phyloP scores from a whole-genome alignment of 2,329 filamentous ascomycete genomes.

The Orbilia javanica region DNA sequence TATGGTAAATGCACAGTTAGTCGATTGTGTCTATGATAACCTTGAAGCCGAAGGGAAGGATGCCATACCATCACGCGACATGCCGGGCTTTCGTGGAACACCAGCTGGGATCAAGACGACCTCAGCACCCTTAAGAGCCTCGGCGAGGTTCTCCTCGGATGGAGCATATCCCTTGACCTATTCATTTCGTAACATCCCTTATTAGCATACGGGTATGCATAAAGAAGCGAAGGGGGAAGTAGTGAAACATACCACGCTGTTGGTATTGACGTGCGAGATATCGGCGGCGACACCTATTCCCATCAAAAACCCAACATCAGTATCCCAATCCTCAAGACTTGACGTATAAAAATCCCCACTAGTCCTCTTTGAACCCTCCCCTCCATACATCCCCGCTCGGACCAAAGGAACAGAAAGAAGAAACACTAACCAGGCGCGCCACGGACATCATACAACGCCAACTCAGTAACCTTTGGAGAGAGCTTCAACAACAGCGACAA shows the following conservation, averaged over 20 bases:
- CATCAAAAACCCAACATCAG: background rate
- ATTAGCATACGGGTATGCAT: background rate
- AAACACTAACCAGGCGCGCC: constrained; percentile 82
- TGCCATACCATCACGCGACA: constrained; percentile 87
- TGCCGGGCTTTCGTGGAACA: constrained; percentile 98
- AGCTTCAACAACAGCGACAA: constrained; percentile 98
- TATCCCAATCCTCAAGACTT: background rate
- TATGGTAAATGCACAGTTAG: background rate
- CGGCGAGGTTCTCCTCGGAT: constrained; percentile 78
- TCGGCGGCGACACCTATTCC: constrained; percentile 91
- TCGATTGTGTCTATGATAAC: background rate
- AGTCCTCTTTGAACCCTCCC: too few species aligned
- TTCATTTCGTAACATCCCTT: background rate
- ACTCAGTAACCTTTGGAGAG: constrained; percentile 92
- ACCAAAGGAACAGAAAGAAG: constrained; percentile 1
- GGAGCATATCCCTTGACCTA: constrained; percentile 88
- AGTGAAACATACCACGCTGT: constrained; percentile 72
- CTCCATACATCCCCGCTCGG: background rate
- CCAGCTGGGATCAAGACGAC: constrained; percentile 97
- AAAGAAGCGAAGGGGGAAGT: background rate
- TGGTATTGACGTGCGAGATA: constrained; percentile 99
- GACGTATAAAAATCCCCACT: too few species aligned
- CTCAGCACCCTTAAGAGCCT: constrained; percentile 86
- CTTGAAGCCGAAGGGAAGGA: background rate
- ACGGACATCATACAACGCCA: constrained; percentile 97